phyloP scores from a whole-genome alignment of 2,329 filamentous ascomycete genomes.

The Hymenoscyphus scutula region DNA sequence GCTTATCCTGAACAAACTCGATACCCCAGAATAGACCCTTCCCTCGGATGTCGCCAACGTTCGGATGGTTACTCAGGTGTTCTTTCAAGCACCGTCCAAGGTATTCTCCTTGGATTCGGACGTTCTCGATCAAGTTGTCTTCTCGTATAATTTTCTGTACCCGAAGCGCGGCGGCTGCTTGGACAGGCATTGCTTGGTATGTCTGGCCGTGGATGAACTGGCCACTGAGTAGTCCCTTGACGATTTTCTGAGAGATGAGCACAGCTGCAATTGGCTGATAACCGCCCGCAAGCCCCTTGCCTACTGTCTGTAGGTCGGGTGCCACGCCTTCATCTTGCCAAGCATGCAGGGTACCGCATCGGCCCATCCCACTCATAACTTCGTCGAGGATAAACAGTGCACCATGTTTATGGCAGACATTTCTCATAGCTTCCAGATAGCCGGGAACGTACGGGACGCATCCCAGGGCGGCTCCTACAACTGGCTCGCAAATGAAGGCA shows the following conservation, averaged over 20 bases:
- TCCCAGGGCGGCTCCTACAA: conserved; percentile 68
- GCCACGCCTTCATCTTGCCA: conserved; percentile 52
- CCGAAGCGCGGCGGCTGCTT: conserved; percentile 60
- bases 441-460: conserved; percentile 64
- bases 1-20: conserved; percentile 53
- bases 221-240: conserved; percentile 40
- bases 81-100: conserved; percentile 46
- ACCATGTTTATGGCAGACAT: conserved; percentile 68
- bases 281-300: conserved; percentile 64
- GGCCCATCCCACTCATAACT: conserved; percentile 59
- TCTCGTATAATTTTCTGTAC: conserved; percentile 59
- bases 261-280: conserved; percentile 61
- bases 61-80: conserved; percentile 43
- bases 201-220: conserved; percentile 44
- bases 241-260: conserved; percentile 52
- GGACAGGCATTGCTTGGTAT: conserved; percentile 58
- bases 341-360: conserved; percentile 52
- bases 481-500: conserved; percentile 65
- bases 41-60: conserved; percentile 61
- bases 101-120: conserved; percentile 50
- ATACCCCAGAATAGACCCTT: conserved; percentile 57
- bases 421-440: conserved; percentile 67
- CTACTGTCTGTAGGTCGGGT: conserved; percentile 65
- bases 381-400: conserved; percentile 78
- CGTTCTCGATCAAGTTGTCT: conserved; percentile 58